Evolutionary conservation across 495 filamentous ascomycete genomes (phyloP).

Genomic region (Rusavskia elegans): DNA sequence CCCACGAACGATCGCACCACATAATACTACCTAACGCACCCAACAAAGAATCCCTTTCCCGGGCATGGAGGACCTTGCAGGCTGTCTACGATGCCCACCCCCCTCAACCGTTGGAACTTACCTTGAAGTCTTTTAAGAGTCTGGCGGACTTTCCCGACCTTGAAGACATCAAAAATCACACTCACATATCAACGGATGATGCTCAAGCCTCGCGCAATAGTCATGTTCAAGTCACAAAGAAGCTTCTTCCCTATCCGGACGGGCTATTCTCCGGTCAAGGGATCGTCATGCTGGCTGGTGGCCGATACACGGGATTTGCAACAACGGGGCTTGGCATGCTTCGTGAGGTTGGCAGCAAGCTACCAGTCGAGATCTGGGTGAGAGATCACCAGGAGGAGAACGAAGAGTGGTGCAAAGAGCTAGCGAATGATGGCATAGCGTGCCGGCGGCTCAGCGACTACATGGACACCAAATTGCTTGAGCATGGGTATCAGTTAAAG

Average conservation of each 20-base stretch:
- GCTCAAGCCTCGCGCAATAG: slow-evolving; percentile 2
- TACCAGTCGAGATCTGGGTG: slow-evolving; percentile 11
- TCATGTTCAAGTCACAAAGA: slow-evolving; percentile 5
- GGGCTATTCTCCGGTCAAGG: slow-evolving; percentile 5
- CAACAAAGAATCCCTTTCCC: neutral
- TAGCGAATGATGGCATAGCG: slow-evolving; percentile 7
- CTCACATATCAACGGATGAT: slow-evolving; percentile 2
- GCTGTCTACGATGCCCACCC: slow-evolving; percentile 7
- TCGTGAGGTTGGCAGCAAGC: slow-evolving; percentile 6
- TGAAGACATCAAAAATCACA: slow-evolving; percentile 6
- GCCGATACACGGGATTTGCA: slow-evolving; percentile 6
- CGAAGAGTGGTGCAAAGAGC: slow-evolving; percentile 8
- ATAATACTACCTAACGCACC: slow-evolving; percentile 2
- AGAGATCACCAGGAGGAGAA: slow-evolving; percentile 7
- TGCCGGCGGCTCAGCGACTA: slow-evolving; percentile 10
- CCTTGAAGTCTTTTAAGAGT: slow-evolving; percentile 1
- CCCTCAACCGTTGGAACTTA: slow-evolving; percentile 4
- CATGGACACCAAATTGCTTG: slow-evolving; percentile 6
- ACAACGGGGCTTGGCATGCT: slow-evolving; percentile 10
- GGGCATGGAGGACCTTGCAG: slow-evolving; percentile 5
- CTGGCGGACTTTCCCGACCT: slow-evolving; percentile 1
- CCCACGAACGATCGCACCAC: slow-evolving; percentile 2
- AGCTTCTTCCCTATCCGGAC: slow-evolving; percentile 2
- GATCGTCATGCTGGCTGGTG: slow-evolving; percentile 7
- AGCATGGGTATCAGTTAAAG: slow-evolving; percentile 12